Evolutionary conservation across 2,329 filamentous ascomycete genomes (phyloP), one percentile per base, ranked within the genome.

Genomic region (Cladosporium sp.): DNA sequence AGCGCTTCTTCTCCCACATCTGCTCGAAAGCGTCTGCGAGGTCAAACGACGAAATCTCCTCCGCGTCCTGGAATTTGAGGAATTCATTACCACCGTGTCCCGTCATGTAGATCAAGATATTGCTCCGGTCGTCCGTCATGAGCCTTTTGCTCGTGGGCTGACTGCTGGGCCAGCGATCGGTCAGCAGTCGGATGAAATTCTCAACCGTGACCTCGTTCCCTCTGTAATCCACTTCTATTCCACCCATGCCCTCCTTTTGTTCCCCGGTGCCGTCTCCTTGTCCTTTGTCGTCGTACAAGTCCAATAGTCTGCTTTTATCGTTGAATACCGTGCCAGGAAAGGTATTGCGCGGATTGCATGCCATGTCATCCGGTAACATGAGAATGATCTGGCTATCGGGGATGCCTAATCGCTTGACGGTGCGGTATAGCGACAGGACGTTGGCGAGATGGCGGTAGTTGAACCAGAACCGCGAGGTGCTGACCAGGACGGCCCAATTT

Each of bases 1-100:
- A 99, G 76, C 93, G 85, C 75, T 95, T 95, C 83, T 99, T 99
- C 79, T 99, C 93, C 88, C 91, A 96, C 93, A 99, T 99, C 76
- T 99, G 92, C 71, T 95, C 90, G 68, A 99, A 97, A 0, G 93
- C 93, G 70, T 99, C 89, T 4, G 95, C 93, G 51, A 99, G 75
- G 72, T 99, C 93, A 68, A 95, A 96, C 0, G 90, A 90, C 50
- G 89, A 91, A 58, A 99, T 97, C 72, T 99, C 93, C 69, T 99
- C 93, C 6, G 90, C 89, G 62, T 99, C 93, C 70, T 99, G 93
- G 64, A 99, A 99, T 69, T 99, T 99, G 53, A 99, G 73, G 62
- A 99, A 99, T 72, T 96, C 91, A 67, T 97, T 96, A 15, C 93
- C 93, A 27, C 93, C 93, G 64, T 99, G 93, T 0, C 93, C 93